Evolutionary conservation across 1,284 basidiomycete species (phyloP).

Genomic region (Ustilago curta): DNA sequence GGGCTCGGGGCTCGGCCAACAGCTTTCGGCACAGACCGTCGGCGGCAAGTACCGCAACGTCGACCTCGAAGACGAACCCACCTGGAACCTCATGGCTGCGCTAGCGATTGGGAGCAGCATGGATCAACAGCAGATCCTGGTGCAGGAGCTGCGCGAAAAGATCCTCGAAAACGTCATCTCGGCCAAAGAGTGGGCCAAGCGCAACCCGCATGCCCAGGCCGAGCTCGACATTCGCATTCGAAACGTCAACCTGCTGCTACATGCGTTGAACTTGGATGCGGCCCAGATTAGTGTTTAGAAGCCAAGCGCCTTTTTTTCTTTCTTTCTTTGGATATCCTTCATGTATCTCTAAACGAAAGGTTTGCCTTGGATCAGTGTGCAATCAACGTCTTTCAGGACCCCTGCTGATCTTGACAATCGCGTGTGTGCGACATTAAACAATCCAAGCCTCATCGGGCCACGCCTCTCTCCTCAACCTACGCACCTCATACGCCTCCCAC

Average conservation of each 20-base stretch:
- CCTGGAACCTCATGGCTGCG: constrained; percentile 90
- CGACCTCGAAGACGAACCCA: constrained; percentile 86
- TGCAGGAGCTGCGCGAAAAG: constrained; percentile 88
- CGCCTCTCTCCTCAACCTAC: background rate
- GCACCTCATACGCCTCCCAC: constrained; percentile 4
- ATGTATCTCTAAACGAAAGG: too few relatives aligned
- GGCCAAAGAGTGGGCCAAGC: constrained; percentile 72
- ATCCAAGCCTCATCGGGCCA: background rate
- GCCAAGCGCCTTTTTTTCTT: too few relatives aligned
- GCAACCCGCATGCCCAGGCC: constrained; percentile 37
- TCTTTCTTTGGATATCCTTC: too few relatives aligned
- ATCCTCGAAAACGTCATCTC: constrained; percentile 86
- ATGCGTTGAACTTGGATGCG: constrained; percentile 67
- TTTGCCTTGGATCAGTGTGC: too few relatives aligned
- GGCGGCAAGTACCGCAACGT: constrained; percentile 66
- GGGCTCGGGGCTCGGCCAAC: constrained; percentile 52
- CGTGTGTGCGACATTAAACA: too few relatives aligned
- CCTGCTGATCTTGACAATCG: too few relatives aligned
- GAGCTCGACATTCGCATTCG: constrained; percentile 58
- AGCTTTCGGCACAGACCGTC: constrained; percentile 26
- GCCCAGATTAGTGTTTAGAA: constrained; percentile 65
- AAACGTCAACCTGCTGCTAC: constrained; percentile 66
- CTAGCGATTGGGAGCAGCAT: constrained; percentile 87
- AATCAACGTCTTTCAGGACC: background rate
- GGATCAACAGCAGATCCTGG: constrained; percentile 85